Evolutionary conservation across 1,284 basidiomycete genomes (phyloP).

Genomic region (Puccinia triticina): DNA sequence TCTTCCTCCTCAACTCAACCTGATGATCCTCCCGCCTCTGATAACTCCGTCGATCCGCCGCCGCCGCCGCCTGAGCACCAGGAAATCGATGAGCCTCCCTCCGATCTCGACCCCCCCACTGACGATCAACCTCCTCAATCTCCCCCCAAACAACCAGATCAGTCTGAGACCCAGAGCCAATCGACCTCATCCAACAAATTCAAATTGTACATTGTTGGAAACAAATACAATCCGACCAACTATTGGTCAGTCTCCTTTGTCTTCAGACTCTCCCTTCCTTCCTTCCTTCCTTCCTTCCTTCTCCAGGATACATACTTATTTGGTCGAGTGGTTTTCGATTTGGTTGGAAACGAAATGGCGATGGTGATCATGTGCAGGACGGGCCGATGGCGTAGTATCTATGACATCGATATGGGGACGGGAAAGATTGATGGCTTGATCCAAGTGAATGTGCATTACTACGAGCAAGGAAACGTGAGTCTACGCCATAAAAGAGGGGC

Average conservation of each 20-base stretch:
- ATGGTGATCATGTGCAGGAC: slow-evolving; percentile 66
- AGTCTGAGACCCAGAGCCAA: too few species aligned
- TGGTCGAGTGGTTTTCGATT: not conserved
- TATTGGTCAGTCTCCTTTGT: slow-evolving; percentile 66
- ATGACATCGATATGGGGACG: slow-evolving; percentile 62
- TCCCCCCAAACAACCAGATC: not conserved
- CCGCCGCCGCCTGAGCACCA: not conserved
- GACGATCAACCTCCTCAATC: not conserved
- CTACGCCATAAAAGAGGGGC: not conserved
- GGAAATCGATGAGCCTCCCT: not conserved
- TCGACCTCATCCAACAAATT: slow-evolving; percentile 10
- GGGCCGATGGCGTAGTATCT: slow-evolving; percentile 78
- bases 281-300: not conserved
- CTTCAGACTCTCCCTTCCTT: not conserved
- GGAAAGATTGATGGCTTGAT: slow-evolving; percentile 66
- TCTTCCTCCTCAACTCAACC: not conserved
- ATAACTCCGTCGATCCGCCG: not conserved
- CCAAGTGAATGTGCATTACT: slow-evolving; percentile 86
- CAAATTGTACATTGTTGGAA: slow-evolving; percentile 80
- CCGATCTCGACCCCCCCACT: slow-evolving; percentile 3
- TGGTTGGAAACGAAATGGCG: too few species aligned
- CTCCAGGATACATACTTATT: not conserved
- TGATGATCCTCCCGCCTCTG: not conserved
- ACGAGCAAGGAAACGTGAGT: slow-evolving; percentile 87
- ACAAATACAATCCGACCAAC: slow-evolving; percentile 88